phyloP scores from a whole-genome alignment of 2,329 filamentous ascomycete species.

The Fusarium miscanthi region DNA sequence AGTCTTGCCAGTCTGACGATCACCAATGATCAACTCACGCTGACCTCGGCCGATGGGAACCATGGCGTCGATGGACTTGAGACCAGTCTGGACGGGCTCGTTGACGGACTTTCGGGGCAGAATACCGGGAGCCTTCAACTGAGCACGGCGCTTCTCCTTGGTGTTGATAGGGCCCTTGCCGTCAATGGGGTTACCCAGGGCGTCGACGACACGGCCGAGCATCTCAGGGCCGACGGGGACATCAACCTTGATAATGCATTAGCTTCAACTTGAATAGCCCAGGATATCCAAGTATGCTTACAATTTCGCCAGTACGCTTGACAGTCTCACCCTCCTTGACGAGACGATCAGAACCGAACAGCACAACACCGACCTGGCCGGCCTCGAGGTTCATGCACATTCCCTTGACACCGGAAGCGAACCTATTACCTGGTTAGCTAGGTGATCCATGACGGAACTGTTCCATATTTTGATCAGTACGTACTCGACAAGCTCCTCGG shows the following conservation, averaged over 20 bases:
- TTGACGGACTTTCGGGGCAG: conserved; percentile 96
- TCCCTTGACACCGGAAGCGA: conserved; percentile 99
- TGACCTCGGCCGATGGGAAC: conserved; percentile 99
- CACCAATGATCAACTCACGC: conserved; percentile 99
- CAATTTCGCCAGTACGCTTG: conserved; percentile 99
- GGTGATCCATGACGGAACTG: conserved; percentile 4
- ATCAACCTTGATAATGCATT: conserved; percentile 77
- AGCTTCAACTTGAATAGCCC: conserved; percentile 27
- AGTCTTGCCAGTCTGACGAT: conserved; percentile 99
- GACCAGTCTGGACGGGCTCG: conserved; percentile 98
- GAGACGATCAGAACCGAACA: conserved; percentile 99
- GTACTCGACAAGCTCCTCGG: conserved; percentile 99
- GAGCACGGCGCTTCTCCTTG: conserved; percentile 92
- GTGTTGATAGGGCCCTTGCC: conserved; percentile 98
- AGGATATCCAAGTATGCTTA: conserved; percentile 62
- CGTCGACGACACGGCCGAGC: conserved; percentile 98
- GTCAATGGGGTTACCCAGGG: conserved; percentile 98
- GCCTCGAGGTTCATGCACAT: conserved; percentile 99
- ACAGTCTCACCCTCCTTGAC: conserved; percentile 99
- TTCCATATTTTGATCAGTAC: conserved; percentile 55
- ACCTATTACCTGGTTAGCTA: conserved; percentile 67
- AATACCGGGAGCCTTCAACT: conserved; percentile 99
- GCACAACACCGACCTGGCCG: conserved; percentile 99
- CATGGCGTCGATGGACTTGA: conserved; percentile 99
- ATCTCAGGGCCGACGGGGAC: conserved; percentile 92